Evolutionary conservation across 1,284 basidiomycete species (phyloP), one percentile per base, ranked within the genome.

Genomic region (Cutaneotrichosporon sp.): DNA sequence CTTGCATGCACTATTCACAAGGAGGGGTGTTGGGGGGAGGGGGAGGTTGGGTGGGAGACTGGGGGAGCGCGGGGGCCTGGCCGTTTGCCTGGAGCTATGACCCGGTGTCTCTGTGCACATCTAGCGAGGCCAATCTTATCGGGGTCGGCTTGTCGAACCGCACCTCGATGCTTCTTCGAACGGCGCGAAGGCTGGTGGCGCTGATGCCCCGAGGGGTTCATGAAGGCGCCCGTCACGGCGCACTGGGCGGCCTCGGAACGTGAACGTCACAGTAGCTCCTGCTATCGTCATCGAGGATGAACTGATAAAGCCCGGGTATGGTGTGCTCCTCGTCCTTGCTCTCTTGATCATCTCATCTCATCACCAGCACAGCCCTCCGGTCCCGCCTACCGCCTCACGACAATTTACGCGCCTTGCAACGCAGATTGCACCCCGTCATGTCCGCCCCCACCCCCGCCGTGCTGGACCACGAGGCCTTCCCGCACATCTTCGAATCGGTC

Each of bases 401-500:
- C 43, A 22, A 45, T 24, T 29, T 29, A 16, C 34, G 34, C 13
- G 34, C 34, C 34, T 36, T 36, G 34, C 34, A 11, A 3, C 34
- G 34, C 34, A 36, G 34, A 11, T 36, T 11, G 18, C 16, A 14
- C 38, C n/a, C 18, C 38, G 4, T n/a, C 38, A 42, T 42, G 38
- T 42, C 38, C 9, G 38, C 45, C 22, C 22, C 31, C 20, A 22
- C 22, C 22, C 34, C 43, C 6, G 9, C 46, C 11, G 46, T 50
- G 2, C 52, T 62, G 27, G 56, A 58, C 31, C 56, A 55, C 47
- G 14, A 43, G 14, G 43, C 36, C 7, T 62, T 51, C 53, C 61
- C 61, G 6, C 56, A 62, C 61, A 62, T 62, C 46, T 55, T 62
- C 25, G 56, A 58, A 4, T 18, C 47, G 9, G 45, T 58, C 56